Evolutionary conservation across 345 rosid genomes (phyloP), one percentile per base, ranked within the genome.

Genomic region (Acer saccharum): DNA sequence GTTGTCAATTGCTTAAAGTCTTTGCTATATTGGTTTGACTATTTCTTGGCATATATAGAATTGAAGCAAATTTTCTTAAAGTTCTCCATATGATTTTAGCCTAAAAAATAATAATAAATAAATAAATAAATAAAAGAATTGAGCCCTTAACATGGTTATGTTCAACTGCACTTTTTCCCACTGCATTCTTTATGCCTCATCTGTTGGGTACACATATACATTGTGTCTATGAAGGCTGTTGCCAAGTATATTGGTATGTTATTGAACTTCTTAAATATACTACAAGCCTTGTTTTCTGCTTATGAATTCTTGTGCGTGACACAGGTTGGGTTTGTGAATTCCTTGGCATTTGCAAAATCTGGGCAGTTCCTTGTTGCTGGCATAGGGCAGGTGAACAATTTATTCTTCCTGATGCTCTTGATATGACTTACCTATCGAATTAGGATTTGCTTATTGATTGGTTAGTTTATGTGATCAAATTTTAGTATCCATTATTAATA

Each of bases 321-420:
- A 60, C 90, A 94, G 99, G 83, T 85, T 78, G 99, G 99, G 18
- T 97, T 93, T 83, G 96, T 94, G 60, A 97, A 97, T 84, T 93
- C 98, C 67, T 43, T 97, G 87, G 98, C 97, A 64, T 84, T 97
- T 79, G 93, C 99, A 68, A 90, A 88, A 77, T 93, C 99, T 13
- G 99, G 98, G 76, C 85, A 78, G 81, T 94, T 97, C 82, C 86
- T 97, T 54, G 61, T 90, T 60, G 97, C 98, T 68, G 98, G 95
- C 78, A 94, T 97, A 74, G 99, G 99, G 54, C 90, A 92, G 91
- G 99, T 94, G 65, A 78, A 41, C 14, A 12, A 21, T 68, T 61
- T 41, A 54, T 67, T 68, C 75, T 21, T 55, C 3, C 11, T 25
- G 57, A 23, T 32, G 41, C 58, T 73, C 46, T 57, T 8, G 50